These are phyloP conservation scores for Diaporthe aspalathi DNA, from an alignment of 2,329 filamentous ascomycete genomes.

Conservation along the genomic window DNA sequence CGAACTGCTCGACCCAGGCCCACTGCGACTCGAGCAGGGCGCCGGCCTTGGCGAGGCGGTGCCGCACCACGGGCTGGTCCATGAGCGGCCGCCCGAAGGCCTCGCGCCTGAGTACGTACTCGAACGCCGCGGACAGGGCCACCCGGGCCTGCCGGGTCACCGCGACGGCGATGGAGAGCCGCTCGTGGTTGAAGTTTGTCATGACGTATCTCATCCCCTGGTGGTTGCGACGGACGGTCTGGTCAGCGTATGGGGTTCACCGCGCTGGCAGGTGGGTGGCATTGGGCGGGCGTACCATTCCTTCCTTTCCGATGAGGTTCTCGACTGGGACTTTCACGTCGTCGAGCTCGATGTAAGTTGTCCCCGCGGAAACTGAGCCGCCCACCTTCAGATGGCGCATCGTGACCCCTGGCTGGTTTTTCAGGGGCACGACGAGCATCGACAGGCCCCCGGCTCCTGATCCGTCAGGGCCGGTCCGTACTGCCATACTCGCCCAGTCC, in stretches of 20 bases:
- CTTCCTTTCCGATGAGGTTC: conserved; percentile 77
- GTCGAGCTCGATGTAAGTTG: conserved; percentile 81
- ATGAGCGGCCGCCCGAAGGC: conserved; percentile 65
- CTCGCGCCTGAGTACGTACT: conserved; percentile 53
- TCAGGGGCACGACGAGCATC: conserved; percentile 77
- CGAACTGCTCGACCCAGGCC: conserved; percentile 79
- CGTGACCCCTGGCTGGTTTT: conserved; percentile 71
- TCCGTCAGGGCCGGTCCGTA: conserved; percentile 72
- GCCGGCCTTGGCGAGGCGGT: conserved; percentile 77
- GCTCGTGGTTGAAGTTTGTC: conserved; percentile 85
- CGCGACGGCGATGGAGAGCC: conserved; percentile 73
- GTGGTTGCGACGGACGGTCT: background rate
- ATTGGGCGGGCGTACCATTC: conserved; percentile 46
- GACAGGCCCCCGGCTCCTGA: conserved; percentile 72
- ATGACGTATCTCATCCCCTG: conserved; percentile 80
- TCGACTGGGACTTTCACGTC: conserved; percentile 77
- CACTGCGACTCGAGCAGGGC: conserved; percentile 76
- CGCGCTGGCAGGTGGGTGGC: too few relatives aligned
- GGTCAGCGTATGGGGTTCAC: background rate
- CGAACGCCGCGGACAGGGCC: conserved; percentile 51
- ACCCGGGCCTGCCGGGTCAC: conserved; percentile 68
- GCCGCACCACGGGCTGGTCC: conserved; percentile 79
- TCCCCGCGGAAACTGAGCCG: conserved; percentile 74
- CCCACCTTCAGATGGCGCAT: conserved; percentile 76
- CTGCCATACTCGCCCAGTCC: conserved; percentile 76